A percentile compares a stretch with the other conserved stretches of the same genome.
These are phyloP conservation scores for Boletales sp. DNA, from an alignment of 768 basidiomycete species.

Conservation along the genomic window DNA sequence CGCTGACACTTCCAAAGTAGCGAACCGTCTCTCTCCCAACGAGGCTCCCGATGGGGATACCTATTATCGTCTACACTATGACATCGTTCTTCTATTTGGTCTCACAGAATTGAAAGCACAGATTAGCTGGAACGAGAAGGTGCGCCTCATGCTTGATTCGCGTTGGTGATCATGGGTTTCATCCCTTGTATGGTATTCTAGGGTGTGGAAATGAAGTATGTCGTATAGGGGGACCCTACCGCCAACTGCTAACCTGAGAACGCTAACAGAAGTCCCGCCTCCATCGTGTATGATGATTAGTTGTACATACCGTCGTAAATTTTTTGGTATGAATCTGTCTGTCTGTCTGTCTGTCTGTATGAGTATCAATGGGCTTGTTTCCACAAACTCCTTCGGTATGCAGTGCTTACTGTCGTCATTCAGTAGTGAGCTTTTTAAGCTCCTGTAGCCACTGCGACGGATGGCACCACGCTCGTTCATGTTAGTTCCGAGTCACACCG, in stretches of 20 bases:
- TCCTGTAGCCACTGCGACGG: too few species aligned
- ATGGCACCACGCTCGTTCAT: too few species aligned
- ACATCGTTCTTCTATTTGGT: slow-evolving; percentile 40
- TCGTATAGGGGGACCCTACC: background rate
- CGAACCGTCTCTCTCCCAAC: background rate
- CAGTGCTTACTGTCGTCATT: too few species aligned
- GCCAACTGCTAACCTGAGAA: background rate
- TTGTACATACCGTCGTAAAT: too few species aligned
- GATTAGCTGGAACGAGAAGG: slow-evolving; percentile 38
- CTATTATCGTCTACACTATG: slow-evolving; percentile 22
- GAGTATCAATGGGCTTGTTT: too few species aligned
- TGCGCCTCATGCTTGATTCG: background rate
- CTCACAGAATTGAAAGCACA: slow-evolving; percentile 45
- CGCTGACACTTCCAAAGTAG: slow-evolving; percentile 8
- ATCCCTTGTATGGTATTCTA: background rate
- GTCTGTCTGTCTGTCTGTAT: too few species aligned
- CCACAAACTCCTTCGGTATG: too few species aligned
- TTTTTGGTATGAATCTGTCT: too few species aligned
- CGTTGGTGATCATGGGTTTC: background rate
- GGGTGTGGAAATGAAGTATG: slow-evolving; percentile 1
- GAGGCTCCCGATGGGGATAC: background rate
- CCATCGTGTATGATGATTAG: slow-evolving; percentile 1
- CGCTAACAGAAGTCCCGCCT: background rate
- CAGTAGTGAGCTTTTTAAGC: too few species aligned
- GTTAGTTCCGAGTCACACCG: too few species aligned